Evolutionary conservation across 2,329 filamentous ascomycete species (phyloP), one percentile per base, ranked within the genome.

Genomic region (Aspergillus ibericus): DNA sequence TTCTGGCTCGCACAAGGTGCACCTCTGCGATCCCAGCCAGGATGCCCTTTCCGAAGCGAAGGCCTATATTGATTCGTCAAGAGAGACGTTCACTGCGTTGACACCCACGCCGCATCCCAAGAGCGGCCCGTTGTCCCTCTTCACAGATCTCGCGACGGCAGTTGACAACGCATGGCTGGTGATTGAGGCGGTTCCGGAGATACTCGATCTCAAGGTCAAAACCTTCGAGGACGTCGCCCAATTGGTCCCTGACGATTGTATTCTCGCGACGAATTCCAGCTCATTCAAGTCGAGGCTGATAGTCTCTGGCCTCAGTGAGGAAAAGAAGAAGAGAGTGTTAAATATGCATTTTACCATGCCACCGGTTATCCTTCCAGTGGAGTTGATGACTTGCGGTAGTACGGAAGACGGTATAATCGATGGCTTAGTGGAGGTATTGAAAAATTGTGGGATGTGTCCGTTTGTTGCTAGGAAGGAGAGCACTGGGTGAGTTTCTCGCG

Each of bases 271-370:
- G 10, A 85, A 85, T 63, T 81, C 77, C 0, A 82, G 79, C 0
- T 82, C 79, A 0, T 84, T 79, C 72, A 82, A 81, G 64, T 80
- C 80, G 0, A 70, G 75, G 0, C 73, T 82, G 58, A 79, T 85
- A 75, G 55, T 83, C 1, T 72, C 64, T 0, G 75, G 77, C 15
- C 67, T 84, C 4, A 32, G 46, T 1, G 34, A 51, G 0, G 55
- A 59, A 34, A 40, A 60, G 0, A 60, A 53, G 27, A 32, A 27
- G 10, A 53, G 62, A 1, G 67, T 81, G 3, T 66, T 82, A 25
- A 84, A 84, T 62, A 79, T 77, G 46, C 82, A 85, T 61, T 84
- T 74, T 64, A 76, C 76, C 44, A 83, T 83, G 80, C 80, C 80
- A 2, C 80, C 77, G 0, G 64, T 61, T 12, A 64, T 66, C 34